A percentile compares a stretch with the other conserved stretches of the same genome.
Evolutionary conservation across 139 green algal genomes (phyloP).

Genomic region (Tetradesmus obliquus): DNA sequence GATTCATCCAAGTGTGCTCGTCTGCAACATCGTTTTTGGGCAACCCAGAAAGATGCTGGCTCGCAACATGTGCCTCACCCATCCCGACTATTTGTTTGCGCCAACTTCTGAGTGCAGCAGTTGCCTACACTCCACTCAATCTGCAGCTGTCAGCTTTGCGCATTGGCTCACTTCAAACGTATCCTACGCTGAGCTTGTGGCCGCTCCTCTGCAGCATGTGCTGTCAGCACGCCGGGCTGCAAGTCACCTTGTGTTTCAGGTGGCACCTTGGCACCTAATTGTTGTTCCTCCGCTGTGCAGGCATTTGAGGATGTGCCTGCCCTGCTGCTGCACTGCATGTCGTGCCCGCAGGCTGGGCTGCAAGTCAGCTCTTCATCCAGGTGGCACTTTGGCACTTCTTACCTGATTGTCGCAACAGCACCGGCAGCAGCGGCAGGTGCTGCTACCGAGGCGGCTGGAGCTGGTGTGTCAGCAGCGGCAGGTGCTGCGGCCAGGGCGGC

Average conservation of each 20-base stretch:
- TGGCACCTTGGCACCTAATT: neutral
- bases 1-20: too few species aligned
- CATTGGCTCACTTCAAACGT: too few species aligned
- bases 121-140: too few species aligned
- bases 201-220: neutral
- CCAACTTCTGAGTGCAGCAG: too few species aligned
- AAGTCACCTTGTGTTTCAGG: neutral
- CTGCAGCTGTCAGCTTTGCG: too few species aligned
- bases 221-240: neutral
- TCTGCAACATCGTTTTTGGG: too few species aligned
- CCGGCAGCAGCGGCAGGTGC: neutral
- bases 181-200: neutral
- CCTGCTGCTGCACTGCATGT: neutral
- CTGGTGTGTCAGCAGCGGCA: neutral
- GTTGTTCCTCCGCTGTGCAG: neutral
- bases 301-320: neutral
- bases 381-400: constrained; percentile 85
- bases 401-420: constrained; percentile 61
- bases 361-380: constrained; percentile 50
- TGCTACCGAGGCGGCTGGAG: neutral
- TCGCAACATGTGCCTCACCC: too few species aligned
- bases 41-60: too few species aligned
- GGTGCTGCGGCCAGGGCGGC: neutral
- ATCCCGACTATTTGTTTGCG: too few species aligned
- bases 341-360: constrained; percentile 60